Evolutionary conservation across 2,329 filamentous ascomycete genomes (phyloP), one percentile per base, ranked within the genome.

Genomic region (Periconia sp.): DNA sequence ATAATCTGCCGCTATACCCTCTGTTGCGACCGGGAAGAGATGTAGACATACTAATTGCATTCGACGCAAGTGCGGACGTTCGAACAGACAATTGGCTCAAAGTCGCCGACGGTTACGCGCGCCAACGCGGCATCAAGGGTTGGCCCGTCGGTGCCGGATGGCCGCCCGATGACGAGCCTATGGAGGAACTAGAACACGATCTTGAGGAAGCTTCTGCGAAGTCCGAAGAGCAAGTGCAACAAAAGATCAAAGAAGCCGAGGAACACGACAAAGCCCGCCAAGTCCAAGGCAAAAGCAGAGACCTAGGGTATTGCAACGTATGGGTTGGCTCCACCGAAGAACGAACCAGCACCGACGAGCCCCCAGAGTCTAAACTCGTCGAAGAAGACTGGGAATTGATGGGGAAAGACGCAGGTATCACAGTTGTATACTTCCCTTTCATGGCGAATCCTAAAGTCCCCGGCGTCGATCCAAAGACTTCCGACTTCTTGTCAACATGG

Each of bases 131-230:
- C 8, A 87, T 99, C 70, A 93, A 92, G 70, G 93, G 93, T 6
- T 99, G 94, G 94, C 94, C 94, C 0, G 76, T 97, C 7, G 93
- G 93, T 6, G 87, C 91, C n/a, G 94, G 94, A 17, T 99, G 94
- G 94, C 93, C 93, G 1, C 86, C 85, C 53, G 68, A 74, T 7
- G 79, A 77, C 3, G 83, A 86, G 48, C 77, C 84, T 0, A 73
- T 85, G 0, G 77, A 85, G 52, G 79, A 88, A 55, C 82, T 87
- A 1, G 80, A 82, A 31, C 72, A 84, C 44, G 82, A 91, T 56
- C 81, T 97, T 3, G 84, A 88, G 11, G 77, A 84, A 52, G 88
- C 91, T 1, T 81, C 90, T 69, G 84, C 84, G 6, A 78, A 80
- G 2, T 83, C 83, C 0, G 69, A 82, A 5, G 75, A 79, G 19